These are phyloP conservation scores for Pelargonium myrrhifolium DNA, from an alignment of 441 rosid species.

Conservation along the genomic window DNA sequence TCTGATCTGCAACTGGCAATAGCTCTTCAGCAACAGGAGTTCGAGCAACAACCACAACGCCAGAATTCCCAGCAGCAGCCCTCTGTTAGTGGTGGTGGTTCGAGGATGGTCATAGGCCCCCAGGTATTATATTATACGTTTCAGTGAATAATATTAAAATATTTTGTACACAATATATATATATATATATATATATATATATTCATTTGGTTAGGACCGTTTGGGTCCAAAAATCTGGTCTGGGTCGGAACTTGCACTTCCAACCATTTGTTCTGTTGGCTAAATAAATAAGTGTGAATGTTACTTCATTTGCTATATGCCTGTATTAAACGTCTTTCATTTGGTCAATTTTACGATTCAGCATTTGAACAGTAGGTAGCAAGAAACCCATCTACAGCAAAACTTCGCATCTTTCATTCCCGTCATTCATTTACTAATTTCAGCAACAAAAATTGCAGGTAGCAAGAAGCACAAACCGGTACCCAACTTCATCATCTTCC, in stretches of 20 bases:
- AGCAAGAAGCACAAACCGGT: conserved; percentile 44
- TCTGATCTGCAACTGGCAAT: conserved; percentile 91
- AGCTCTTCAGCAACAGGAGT: conserved; percentile 91
- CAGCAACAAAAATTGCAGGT: conserved; percentile 33
- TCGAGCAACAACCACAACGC: conserved; percentile 65
- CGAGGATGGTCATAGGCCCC: conserved; percentile 74
- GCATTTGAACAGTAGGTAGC: not conserved
- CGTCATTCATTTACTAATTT: not conserved
- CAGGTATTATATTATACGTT: conserved; percentile 39
- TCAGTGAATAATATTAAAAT: too few species aligned
- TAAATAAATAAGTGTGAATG: too few species aligned
- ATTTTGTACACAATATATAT: too few species aligned
- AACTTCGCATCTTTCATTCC: not conserved
- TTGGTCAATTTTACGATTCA: not conserved
- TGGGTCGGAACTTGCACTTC: too few species aligned
- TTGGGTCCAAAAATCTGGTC: too few species aligned
- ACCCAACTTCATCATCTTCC: conserved; percentile 38
- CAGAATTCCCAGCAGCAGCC: conserved; percentile 30
- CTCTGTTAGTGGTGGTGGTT: conserved; percentile 31
- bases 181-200: too few species aligned
- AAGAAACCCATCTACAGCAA: not conserved
- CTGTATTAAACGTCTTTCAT: not conserved
- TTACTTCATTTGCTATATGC: not conserved
- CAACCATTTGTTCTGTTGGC: too few species aligned
- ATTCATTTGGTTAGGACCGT: too few species aligned